Percentiles rank a stretch among this genome's conserved stretches.
These are phyloP conservation scores for Stagonosporopsis cucurbitacearum DNA, from an alignment of 2,329 filamentous ascomycete genomes.

Conservation along the genomic window DNA sequence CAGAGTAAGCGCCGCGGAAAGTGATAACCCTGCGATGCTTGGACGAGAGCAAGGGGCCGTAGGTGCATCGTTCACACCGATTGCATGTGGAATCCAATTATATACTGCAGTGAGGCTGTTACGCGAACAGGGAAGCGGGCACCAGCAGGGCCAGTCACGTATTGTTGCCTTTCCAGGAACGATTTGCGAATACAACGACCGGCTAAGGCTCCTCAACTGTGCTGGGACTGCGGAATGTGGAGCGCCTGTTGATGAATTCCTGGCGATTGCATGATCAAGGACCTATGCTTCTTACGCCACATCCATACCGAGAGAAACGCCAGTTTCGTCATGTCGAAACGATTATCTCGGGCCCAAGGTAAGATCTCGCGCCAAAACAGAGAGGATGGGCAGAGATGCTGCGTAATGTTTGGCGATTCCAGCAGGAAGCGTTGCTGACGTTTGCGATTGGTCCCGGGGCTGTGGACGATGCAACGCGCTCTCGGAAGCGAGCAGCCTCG, in stretches of 20 bases:
- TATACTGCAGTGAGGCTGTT: slow-evolving; percentile 23
- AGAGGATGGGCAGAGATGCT: neutral
- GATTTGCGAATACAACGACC: neutral
- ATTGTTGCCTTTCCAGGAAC: neutral
- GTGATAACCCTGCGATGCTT: neutral
- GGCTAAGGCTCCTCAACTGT: slow-evolving; percentile 8
- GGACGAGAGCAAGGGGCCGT: neutral
- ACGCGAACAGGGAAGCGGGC: slow-evolving; percentile 27
- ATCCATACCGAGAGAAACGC: neutral
- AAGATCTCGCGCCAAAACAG: neutral
- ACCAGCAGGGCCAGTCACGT: neutral
- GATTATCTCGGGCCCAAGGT: neutral
- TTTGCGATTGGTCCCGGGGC: slow-evolving; percentile 29
- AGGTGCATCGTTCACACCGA: slow-evolving; percentile 25
- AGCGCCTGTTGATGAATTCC: slow-evolving; percentile 20
- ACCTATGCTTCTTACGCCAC: slow-evolving; percentile 16
- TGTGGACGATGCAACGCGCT: slow-evolving; percentile 30
- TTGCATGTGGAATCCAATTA: slow-evolving; percentile 20
- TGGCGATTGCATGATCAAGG: slow-evolving; percentile 16
- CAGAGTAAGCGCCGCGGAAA: neutral
- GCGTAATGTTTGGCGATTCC: slow-evolving; percentile 8
- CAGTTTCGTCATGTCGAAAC: neutral
- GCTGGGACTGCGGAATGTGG: slow-evolving; percentile 9
- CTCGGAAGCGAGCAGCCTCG: slow-evolving; percentile 18
- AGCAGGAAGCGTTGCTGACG: slow-evolving; percentile 4